A percentile compares a stretch with the other conserved stretches of the same genome.
These are phyloP conservation scores for Sporothrix brasiliensis DNA, from an alignment of 2,329 filamentous ascomycete species.

Conservation along the genomic window DNA sequence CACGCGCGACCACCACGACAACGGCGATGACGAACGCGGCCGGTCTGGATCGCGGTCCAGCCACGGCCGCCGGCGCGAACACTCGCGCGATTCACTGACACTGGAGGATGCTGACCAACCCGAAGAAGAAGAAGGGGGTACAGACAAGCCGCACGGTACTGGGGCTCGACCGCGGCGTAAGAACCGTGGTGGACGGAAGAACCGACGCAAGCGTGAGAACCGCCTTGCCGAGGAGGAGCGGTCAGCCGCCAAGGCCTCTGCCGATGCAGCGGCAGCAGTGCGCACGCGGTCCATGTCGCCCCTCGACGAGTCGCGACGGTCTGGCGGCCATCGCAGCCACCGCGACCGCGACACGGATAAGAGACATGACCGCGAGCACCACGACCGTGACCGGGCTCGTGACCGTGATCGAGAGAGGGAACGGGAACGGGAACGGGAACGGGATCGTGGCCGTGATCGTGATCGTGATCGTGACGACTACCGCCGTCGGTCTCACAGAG, in stretches of 20 bases:
- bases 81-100: slow-evolving; percentile 20
- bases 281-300: slow-evolving; percentile 32
- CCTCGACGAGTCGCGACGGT: slow-evolving; percentile 25
- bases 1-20: slow-evolving; percentile 5
- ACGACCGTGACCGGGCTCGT: slow-evolving; percentile 28
- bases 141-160: neutral
- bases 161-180: slow-evolving; percentile 27
- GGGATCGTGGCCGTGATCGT: slow-evolving; percentile 26
- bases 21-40: slow-evolving; percentile 1
- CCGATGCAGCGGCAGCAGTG: neutral
- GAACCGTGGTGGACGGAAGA: slow-evolving; percentile 28
- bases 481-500: slow-evolving; percentile 9
- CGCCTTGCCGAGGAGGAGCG: neutral
- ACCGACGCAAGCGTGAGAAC: slow-evolving; percentile 25
- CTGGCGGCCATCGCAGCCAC: slow-evolving; percentile 29
- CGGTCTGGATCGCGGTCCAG: slow-evolving; percentile 32
- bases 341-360: slow-evolving; percentile 30
- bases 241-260: neutral
- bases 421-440: slow-evolving; percentile 33
- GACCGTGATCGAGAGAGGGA: slow-evolving; percentile 36
- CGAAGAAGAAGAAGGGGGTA: neutral
- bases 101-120: neutral
- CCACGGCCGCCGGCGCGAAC: slow-evolving; percentile 34
- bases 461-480: slow-evolving; percentile 21
- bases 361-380: slow-evolving; percentile 40